These are phyloP conservation scores for Candida sp. DNA, from an alignment of 1,139 yeast genomes.

Conservation along the genomic window DNA sequence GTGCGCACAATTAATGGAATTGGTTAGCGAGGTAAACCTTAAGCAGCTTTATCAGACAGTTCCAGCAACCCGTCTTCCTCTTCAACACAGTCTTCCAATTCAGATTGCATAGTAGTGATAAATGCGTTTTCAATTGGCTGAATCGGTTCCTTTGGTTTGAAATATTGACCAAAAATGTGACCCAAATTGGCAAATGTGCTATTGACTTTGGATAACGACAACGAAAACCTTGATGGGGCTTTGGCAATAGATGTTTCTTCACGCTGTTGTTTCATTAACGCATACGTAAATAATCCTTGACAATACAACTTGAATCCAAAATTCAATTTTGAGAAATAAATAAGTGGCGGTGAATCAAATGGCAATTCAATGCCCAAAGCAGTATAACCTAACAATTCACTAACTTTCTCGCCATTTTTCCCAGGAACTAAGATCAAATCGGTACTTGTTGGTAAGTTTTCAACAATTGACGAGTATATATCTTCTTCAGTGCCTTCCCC, in stretches of 20 bases:
- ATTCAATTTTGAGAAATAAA: constrained; percentile 11
- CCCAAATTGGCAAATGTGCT: not conserved
- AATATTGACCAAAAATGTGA: not conserved
- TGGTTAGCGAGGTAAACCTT: not conserved
- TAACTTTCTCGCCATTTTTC: constrained; percentile 3
- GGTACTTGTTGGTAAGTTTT: constrained; percentile 12
- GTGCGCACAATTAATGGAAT: not conserved
- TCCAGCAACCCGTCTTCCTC: too few relatives aligned
- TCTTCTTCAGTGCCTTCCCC: constrained; percentile 4
- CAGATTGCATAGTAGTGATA: too few relatives aligned
- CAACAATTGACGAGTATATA: constrained; percentile 5
- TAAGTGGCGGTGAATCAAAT: constrained; percentile 5
- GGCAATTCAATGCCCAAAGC: constrained; percentile 7
- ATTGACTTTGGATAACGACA: not conserved
- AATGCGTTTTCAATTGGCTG: not conserved
- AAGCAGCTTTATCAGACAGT: not conserved
- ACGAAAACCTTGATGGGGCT: not conserved
- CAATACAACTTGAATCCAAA: constrained; percentile 18
- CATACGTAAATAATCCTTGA: constrained; percentile 13
- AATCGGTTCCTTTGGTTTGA: not conserved
- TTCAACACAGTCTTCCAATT: too few relatives aligned
- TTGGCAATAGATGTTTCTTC: not conserved
- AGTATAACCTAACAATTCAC: constrained; percentile 12
- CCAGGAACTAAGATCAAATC: constrained; percentile 13
- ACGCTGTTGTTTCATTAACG: constrained; percentile 1